phyloP scores from a whole-genome alignment of 495 filamentous ascomycete genomes.

The Xylaria sp. region DNA sequence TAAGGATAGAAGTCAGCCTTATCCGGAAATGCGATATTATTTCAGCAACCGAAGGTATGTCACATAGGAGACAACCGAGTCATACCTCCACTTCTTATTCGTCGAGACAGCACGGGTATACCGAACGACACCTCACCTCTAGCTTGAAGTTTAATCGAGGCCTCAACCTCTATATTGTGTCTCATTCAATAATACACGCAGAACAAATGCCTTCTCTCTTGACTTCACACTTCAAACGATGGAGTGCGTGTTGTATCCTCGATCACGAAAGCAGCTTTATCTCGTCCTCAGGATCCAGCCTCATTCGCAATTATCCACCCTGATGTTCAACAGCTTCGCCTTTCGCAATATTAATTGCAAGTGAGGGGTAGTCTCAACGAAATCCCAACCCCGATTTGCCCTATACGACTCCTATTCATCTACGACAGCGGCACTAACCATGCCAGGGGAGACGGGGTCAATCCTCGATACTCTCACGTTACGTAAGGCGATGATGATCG shows the following conservation, averaged over 20 bases:
- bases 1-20: not conserved
- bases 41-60: not conserved
- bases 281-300: not conserved
- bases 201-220: not conserved
- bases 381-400: not conserved
- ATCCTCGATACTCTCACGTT: not conserved
- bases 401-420: not conserved
- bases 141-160: conserved; percentile 1
- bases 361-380: not conserved
- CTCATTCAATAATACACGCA: not conserved
- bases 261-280: not conserved
- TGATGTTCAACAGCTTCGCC: not conserved
- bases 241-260: not conserved
- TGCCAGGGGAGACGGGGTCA: conserved; percentile 23
- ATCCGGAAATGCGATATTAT: not conserved
- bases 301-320: not conserved
- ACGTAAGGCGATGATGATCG: conserved; percentile 26
- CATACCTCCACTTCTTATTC: not conserved
- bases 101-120: not conserved
- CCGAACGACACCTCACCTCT: not conserved
- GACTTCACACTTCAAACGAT: not conserved
- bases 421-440: not conserved
- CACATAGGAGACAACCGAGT: not conserved
- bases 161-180: not conserved
- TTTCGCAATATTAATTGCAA: conserved; percentile 10